phyloP scores from a whole-genome alignment of 441 rosid genomes.

The Pelargonium australe region DNA sequence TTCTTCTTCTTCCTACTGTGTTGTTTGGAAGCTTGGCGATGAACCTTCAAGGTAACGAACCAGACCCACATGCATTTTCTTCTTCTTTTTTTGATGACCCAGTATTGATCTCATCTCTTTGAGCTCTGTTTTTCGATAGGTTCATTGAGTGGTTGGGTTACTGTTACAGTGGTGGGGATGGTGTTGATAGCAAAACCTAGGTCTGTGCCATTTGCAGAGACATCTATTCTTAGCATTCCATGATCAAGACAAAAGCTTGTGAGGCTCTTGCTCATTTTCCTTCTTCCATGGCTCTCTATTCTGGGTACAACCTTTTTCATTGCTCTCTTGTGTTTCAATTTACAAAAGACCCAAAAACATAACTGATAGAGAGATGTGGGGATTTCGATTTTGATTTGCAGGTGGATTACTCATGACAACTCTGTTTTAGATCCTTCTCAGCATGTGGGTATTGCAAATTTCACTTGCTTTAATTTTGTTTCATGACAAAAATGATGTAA shows the following conservation, averaged over 20 bases:
- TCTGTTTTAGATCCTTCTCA: constrained; percentile 12
- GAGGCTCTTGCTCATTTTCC: constrained; percentile 60
- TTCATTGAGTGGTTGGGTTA: constrained; percentile 79
- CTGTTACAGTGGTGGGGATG: constrained; percentile 50
- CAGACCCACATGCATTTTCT: neutral
- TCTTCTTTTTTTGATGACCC: neutral
- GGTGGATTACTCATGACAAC: constrained; percentile 40
- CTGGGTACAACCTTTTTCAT: constrained; percentile 45
- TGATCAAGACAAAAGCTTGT: constrained; percentile 52
- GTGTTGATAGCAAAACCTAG: constrained; percentile 1
- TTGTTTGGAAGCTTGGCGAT: constrained; percentile 75
- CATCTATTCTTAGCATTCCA: constrained; percentile 37
- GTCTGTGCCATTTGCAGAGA: constrained; percentile 52
- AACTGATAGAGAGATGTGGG: no score
- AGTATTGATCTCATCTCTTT: neutral
- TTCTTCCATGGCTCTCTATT: constrained; percentile 50
- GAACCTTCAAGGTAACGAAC: constrained; percentile 57
- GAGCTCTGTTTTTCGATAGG: constrained; percentile 29
- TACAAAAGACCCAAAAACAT: neutral
- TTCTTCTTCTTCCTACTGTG: no score
- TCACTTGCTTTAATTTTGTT: neutral
- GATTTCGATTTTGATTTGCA: constrained; percentile 3
- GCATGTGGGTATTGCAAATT: constrained; percentile 30
- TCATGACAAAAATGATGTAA: neutral
- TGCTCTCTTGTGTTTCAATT: neutral